A percentile compares a stretch with the other conserved stretches of the same genome.
Conservation (phyloP, 768 basidiomycete species). For the Mycena metata region DNA sequence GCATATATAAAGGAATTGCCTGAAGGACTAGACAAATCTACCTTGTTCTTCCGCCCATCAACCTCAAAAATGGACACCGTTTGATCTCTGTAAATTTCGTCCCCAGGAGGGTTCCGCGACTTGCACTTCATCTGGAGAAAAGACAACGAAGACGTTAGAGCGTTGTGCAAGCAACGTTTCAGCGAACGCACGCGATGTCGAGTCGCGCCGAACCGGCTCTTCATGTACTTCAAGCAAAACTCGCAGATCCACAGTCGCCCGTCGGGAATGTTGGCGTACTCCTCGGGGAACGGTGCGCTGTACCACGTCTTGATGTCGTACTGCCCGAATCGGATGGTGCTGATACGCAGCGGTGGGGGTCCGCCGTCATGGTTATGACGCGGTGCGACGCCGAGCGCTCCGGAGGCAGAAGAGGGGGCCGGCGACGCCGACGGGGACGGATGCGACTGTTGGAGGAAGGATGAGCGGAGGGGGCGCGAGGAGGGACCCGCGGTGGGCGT, state of each 20-base stretch:
- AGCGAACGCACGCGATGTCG: slow-evolving; percentile 82
- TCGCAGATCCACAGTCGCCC: slow-evolving; percentile 97
- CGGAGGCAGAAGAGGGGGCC: slow-evolving; percentile 54
- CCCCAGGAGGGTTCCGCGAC: slow-evolving; percentile 93
- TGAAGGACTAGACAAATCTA: slow-evolving; percentile 41
- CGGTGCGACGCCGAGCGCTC: slow-evolving; percentile 42
- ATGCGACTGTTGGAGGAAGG: slow-evolving; percentile 58
- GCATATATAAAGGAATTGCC: slow-evolving; percentile 26
- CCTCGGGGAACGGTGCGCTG: slow-evolving; percentile 98
- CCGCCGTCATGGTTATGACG: slow-evolving; percentile 45
- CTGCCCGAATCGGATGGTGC: slow-evolving; percentile 88
- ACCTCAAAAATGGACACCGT: slow-evolving; percentile 95
- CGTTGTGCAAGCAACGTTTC: not conserved
- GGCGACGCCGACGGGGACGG: slow-evolving; percentile 56
- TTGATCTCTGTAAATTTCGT: slow-evolving; percentile 97
- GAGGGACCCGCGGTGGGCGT: slow-evolving; percentile 61
- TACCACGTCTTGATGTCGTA: slow-evolving; percentile 99
- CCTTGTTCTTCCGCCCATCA: slow-evolving; percentile 98
- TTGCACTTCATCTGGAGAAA: slow-evolving; percentile 90
- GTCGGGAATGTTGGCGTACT: slow-evolving; percentile 93
- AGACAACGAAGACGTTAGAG: not conserved
- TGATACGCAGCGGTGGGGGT: slow-evolving; percentile 71
- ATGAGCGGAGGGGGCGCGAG: slow-evolving; percentile 73
- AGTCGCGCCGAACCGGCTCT: slow-evolving; percentile 87
- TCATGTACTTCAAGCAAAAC: slow-evolving; percentile 98